Evolutionary conservation across 139 green algal genomes (phyloP).

Genomic region (Coelastrella sp.): DNA sequence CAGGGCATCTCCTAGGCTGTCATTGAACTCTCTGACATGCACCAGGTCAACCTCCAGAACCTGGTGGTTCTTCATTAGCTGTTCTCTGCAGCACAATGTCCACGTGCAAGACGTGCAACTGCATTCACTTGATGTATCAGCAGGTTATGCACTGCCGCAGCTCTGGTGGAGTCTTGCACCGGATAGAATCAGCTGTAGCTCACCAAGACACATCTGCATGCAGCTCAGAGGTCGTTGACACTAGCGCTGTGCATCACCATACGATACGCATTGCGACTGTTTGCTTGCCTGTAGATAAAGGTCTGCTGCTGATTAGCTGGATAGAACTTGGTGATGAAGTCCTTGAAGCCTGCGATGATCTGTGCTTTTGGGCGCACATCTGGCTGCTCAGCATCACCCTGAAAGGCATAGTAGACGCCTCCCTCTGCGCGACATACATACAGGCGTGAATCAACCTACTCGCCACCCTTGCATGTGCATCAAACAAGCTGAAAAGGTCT

Average conservation of each 20-base stretch:
- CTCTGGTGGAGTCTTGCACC: too few relatives aligned
- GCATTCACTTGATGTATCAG: too few relatives aligned
- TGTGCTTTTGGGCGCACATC: conserved; percentile 29
- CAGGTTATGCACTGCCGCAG: too few relatives aligned
- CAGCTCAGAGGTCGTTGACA: too few relatives aligned
- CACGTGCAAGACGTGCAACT: background rate
- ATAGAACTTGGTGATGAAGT: conserved; percentile 60
- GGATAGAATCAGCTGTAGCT: background rate
- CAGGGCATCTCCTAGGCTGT: conserved; percentile 69
- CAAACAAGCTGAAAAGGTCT: too few relatives aligned
- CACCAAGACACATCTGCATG: too few relatives aligned
- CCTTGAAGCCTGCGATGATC: conserved; percentile 52
- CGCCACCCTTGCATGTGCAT: too few relatives aligned
- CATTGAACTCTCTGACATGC: conserved; percentile 72
- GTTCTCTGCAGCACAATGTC: conserved; percentile 52
- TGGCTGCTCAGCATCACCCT: conserved; percentile 43
- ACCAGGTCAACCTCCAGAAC: conserved; percentile 75
- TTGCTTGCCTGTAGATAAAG: conserved; percentile 46
- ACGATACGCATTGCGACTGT: too few relatives aligned
- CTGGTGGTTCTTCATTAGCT: conserved; percentile 64
- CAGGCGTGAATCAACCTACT: too few relatives aligned
- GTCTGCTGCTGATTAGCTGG: conserved; percentile 33
- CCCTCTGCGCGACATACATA: conserved; percentile 46
- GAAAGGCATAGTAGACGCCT: conserved; percentile 52
- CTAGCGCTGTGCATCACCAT: too few relatives aligned